Base-by-base conservation (phyloP, 2,329 filamentous ascomycete genomes). In the Hypoxylon sp. region DNA sequence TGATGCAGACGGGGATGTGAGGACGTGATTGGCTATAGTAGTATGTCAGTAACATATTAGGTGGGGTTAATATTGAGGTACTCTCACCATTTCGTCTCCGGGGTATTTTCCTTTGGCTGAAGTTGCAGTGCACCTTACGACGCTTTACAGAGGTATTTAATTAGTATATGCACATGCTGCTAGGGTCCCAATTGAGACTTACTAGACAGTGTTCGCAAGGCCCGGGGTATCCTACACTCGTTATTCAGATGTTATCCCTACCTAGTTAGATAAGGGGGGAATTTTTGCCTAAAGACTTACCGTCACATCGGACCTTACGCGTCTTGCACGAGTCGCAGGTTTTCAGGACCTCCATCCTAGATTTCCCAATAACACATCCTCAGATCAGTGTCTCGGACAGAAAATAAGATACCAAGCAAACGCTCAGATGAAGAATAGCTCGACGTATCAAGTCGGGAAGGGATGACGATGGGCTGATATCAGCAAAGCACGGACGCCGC, bases 231-330 rank as follows among this genome's bases (percentile, higher is more conserved):
- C 58, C 61, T 57, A 31, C 30, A 32, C 7, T 31, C 34, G 6
- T 31, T 7, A 34, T 11, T 48, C n/a, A n/a, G n/a, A n/a, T n/a
- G n/a, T n/a, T n/a, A n/a, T n/a, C n/a, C n/a, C n/a, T n/a, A n/a
- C n/a, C n/a, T n/a, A n/a, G n/a, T n/a, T n/a, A n/a, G n/a, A n/a
- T n/a, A n/a, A n/a, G n/a, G n/a, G n/a, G n/a, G n/a, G n/a, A n/a
- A n/a, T n/a, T n/a, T n/a, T n/a, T n/a, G n/a, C n/a, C n/a, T n/a
- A n/a, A n/a, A 15, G 19, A 57, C 66, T 41, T 63, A 73, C 72
- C 67, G 13, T 66, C 64, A 54, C 71, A 75, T 41, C 71, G 69
- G 13, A 74, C 72, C 56, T 75, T 75, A 29, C 72, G 69, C n/a
- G 60, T 49, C 56, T 73, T 73, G 61, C 72, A 75, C 29, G 65